Conservation (phyloP, 257 asterid species). For the Penstemon eatonii region DNA sequence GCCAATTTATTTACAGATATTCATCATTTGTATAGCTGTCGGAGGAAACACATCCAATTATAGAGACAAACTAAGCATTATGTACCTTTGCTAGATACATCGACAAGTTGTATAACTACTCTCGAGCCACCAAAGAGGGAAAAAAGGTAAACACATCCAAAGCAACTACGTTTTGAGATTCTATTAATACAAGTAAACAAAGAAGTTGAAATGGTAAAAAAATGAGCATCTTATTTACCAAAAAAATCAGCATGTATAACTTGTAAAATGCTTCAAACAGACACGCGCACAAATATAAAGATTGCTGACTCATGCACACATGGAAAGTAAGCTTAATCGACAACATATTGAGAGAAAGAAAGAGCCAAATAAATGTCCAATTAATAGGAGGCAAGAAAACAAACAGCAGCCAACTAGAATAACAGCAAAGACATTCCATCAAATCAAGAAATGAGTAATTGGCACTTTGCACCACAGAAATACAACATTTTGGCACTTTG, state of each 20-base stretch:
- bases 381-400: constrained; percentile 13
- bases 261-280: neutral
- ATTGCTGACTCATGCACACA: neutral
- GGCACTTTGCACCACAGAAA: too few species aligned
- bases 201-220: neutral
- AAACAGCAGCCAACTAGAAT: constrained; percentile 22
- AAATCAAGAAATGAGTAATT: neutral
- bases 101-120: neutral
- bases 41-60: neutral
- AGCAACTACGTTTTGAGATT: constrained; percentile 8
- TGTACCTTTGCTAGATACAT: neutral
- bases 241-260: constrained; percentile 7
- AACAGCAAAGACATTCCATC: constrained; percentile 3
- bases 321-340: too few species aligned
- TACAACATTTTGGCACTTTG: too few species aligned
- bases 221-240: constrained; percentile 1
- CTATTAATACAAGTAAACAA: neutral
- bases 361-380: neutral
- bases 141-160: neutral
- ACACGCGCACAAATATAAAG: neutral
- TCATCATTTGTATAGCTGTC: neutral
- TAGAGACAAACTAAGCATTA: neutral
- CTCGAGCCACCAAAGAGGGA: neutral
- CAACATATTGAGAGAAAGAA: constrained; percentile 10
- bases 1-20: neutral